A percentile compares a stretch with the other conserved stretches of the same genome.
phyloP scores from a whole-genome alignment of 495 filamentous ascomycete species.

The Mytilinidion resinicola region DNA sequence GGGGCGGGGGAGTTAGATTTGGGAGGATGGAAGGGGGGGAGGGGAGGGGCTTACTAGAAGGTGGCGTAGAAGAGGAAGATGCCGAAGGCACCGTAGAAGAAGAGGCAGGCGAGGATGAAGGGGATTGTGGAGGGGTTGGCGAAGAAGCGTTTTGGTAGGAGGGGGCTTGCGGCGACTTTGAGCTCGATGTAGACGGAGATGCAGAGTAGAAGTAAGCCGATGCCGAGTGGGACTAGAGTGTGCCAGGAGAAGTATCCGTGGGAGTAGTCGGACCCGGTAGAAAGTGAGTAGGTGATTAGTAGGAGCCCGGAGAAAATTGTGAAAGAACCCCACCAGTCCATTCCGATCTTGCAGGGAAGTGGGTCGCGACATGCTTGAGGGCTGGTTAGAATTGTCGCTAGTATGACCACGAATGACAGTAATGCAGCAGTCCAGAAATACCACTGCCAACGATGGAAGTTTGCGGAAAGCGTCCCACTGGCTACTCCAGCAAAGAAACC shows the following conservation, averaged over 20 bases:
- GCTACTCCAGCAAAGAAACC: conserved; percentile 82
- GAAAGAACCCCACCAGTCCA: conserved; percentile 65
- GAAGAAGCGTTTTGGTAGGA: conserved; percentile 72
- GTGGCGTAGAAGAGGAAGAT: conserved; percentile 74
- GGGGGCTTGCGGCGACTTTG: conserved; percentile 63
- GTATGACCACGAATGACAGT: conserved; percentile 41
- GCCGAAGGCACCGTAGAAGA: conserved; percentile 69
- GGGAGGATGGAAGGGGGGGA: not conserved
- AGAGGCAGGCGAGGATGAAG: conserved; percentile 59
- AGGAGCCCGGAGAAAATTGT: conserved; percentile 59
- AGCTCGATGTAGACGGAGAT: conserved; percentile 67
- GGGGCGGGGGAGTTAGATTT: not conserved
- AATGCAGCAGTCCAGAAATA: conserved; percentile 74
- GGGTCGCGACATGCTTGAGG: conserved; percentile 50
- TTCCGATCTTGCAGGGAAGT: conserved; percentile 48
- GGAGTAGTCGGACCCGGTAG: conserved; percentile 62
- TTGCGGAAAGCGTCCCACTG: conserved; percentile 61
- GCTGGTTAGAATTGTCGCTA: conserved; percentile 36
- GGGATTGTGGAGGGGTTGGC: conserved; percentile 64
- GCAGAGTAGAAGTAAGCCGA: conserved; percentile 52
- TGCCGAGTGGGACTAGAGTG: conserved; percentile 55
- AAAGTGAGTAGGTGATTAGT: conserved; percentile 72
- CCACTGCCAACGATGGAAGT: conserved; percentile 64
- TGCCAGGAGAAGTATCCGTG: conserved; percentile 69
- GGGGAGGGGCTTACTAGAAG: conserved; percentile 56